Percentiles rank a stretch among this genome's conserved stretches.
These are phyloP conservation scores for Citrus australasica DNA, from an alignment of 345 rosid species.

Conservation along the genomic window DNA sequence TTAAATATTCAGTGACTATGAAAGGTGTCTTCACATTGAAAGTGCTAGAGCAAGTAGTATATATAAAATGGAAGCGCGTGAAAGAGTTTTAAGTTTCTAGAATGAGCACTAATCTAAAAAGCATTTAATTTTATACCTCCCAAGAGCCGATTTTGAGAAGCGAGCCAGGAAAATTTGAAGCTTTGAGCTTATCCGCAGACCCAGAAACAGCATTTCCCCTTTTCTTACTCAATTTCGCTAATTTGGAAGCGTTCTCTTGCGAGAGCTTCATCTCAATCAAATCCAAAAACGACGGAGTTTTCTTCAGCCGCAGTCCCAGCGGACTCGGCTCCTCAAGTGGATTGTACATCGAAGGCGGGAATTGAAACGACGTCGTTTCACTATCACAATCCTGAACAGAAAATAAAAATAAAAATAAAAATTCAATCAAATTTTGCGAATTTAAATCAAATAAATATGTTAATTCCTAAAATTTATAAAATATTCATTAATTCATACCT, in stretches of 20 bases:
- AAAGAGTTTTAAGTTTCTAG: not conserved
- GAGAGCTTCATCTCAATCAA: conserved; percentile 64
- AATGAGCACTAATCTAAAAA: not conserved
- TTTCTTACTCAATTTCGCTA: conserved; percentile 18
- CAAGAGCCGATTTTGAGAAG: conserved; percentile 59
- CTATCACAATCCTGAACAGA: not conserved
- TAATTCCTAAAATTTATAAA: not conserved
- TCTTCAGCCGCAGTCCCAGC: conserved; percentile 57
- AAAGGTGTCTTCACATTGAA: not conserved
- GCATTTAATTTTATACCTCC: conserved; percentile 46
- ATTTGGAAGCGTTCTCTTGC: conserved; percentile 24
- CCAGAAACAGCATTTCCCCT: conserved; percentile 14
- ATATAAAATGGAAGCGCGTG: no score
- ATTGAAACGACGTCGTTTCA: conserved; percentile 4
- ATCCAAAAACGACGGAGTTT: conserved; percentile 62
- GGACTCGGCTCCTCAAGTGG: conserved; percentile 69
- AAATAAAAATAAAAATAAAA: not conserved
- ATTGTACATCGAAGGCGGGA: conserved; percentile 29
- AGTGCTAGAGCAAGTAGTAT: not conserved
- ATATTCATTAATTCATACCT: conserved; percentile 18
- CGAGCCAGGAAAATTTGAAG: conserved; percentile 64
- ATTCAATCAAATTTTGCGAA: not conserved
- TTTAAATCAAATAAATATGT: not conserved
- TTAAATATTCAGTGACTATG: not conserved
- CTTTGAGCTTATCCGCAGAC: conserved; percentile 54